Percentiles rank a stretch among this genome's conserved stretches.
Evolutionary conservation across 2,329 filamentous ascomycete species (phyloP).

Genomic region (Cercospora beticola): DNA sequence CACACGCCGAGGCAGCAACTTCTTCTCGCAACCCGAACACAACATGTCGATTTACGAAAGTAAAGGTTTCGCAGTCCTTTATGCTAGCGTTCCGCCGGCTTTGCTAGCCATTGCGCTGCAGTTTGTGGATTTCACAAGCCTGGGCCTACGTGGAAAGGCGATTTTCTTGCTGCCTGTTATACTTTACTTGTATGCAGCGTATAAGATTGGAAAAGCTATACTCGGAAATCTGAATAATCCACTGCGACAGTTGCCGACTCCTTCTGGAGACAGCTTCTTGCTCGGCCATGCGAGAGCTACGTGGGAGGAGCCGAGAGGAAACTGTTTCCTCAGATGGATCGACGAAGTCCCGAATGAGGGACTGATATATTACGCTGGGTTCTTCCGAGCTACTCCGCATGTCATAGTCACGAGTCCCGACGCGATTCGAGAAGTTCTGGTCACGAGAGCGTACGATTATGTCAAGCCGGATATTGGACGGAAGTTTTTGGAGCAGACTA

Average conservation of each 20-base stretch:
- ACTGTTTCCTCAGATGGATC: constrained; percentile 38
- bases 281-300: constrained; percentile 41
- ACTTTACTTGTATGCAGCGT: neutral
- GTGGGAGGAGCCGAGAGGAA: constrained; percentile 40
- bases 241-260: neutral
- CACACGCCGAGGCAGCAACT: neutral
- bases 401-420: constrained; percentile 42
- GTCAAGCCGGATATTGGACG: constrained; percentile 49
- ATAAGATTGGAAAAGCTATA: neutral
- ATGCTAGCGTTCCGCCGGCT: neutral
- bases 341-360: constrained; percentile 44
- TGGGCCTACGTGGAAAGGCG: neutral
- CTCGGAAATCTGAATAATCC: neutral
- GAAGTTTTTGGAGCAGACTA: constrained; percentile 48
- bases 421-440: constrained; percentile 52
- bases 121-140: neutral
- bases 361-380: constrained; percentile 42
- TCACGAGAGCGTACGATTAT: constrained; percentile 55
- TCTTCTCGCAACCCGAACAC: neutral
- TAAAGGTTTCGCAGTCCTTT: neutral
- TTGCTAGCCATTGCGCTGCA: neutral
- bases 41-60: constrained; percentile 9
- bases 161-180: neutral
- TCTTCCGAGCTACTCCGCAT: constrained; percentile 40
- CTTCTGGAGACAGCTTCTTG: constrained; percentile 32